Percentiles rank a stretch among this genome's conserved stretches.
Evolutionary conservation across 176 grass and related monocot species (phyloP).

Genomic region (Thinopyrum elongatum): DNA sequence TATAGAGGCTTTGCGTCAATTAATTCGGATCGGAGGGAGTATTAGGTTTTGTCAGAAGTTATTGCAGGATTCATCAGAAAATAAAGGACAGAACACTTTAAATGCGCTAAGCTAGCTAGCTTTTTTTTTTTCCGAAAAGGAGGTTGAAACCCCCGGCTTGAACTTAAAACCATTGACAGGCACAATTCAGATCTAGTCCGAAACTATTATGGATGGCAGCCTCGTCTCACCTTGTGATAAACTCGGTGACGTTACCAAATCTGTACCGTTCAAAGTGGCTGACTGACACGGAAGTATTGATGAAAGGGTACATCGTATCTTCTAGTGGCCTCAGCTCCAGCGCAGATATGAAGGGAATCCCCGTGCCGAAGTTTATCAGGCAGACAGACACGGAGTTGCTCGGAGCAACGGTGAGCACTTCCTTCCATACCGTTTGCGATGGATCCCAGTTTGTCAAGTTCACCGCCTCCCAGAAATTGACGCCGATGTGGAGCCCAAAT

Average conservation of each 20-base stretch:
- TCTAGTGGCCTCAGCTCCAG: not conserved
- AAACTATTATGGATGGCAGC: not conserved
- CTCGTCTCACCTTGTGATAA: not conserved
- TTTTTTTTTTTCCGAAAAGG: too few species aligned
- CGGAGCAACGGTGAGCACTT: not conserved
- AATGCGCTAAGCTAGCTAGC: too few species aligned
- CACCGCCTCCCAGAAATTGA: conserved; percentile 9
- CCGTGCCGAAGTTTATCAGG: not conserved
- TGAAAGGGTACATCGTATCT: not conserved
- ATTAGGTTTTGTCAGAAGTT: too few species aligned
- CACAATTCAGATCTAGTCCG: not conserved
- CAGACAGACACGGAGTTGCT: not conserved
- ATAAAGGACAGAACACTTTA: too few species aligned
- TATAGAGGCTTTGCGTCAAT: too few species aligned
- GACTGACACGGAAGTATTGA: not conserved
- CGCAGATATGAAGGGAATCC: conserved; percentile 15
- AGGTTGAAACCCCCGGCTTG: too few species aligned
- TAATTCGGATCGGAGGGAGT: too few species aligned
- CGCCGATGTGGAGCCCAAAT: conserved; percentile 16
- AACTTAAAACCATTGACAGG: too few species aligned
- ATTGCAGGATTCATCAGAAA: too few species aligned
- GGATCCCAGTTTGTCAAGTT: not conserved
- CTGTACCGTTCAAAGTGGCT: not conserved
- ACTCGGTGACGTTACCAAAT: not conserved
- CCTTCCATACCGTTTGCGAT: accelerated